phyloP scores from a whole-genome alignment of 192 early-diverging fungal genomes.

The Phlyctochytrium arcticum region DNA sequence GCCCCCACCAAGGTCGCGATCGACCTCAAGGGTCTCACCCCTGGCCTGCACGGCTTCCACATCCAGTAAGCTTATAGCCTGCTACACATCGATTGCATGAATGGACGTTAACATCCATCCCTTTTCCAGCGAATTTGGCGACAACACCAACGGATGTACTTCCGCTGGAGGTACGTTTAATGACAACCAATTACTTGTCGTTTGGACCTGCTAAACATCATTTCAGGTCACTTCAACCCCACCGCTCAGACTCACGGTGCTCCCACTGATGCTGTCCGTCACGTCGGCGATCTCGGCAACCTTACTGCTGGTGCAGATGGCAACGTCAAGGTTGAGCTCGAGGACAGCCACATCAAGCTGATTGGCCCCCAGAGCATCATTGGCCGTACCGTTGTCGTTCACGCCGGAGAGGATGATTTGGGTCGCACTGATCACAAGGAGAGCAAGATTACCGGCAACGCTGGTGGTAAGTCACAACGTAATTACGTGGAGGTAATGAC shows the following conservation, averaged over 20 bases:
- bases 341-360: slow-evolving; percentile 68
- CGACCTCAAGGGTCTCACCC: slow-evolving; percentile 56
- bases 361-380: slow-evolving; percentile 73
- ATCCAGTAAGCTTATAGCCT: slow-evolving; percentile 48
- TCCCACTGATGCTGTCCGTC: slow-evolving; percentile 60
- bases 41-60: slow-evolving; percentile 87
- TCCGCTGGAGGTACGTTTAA: slow-evolving; percentile 60
- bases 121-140: slow-evolving; percentile 60
- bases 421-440: slow-evolving; percentile 70
- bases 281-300: slow-evolving; percentile 93
- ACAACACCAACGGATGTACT: slow-evolving; percentile 76
- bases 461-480: slow-evolving; percentile 35
- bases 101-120: neutral
- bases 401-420: slow-evolving; percentile 84
- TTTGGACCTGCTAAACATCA: neutral
- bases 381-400: slow-evolving; percentile 82
- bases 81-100: neutral
- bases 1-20: slow-evolving; percentile 49
- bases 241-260: slow-evolving; percentile 73
- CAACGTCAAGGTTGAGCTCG: slow-evolving; percentile 38
- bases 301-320: slow-evolving; percentile 56
- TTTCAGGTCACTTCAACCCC: slow-evolving; percentile 77
- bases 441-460: slow-evolving; percentile 77
- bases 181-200: too few species aligned
- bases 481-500: neutral